Evolutionary conservation across 1,139 yeast genomes (phyloP).

Genomic region (Yamadazyma atlantica): DNA sequence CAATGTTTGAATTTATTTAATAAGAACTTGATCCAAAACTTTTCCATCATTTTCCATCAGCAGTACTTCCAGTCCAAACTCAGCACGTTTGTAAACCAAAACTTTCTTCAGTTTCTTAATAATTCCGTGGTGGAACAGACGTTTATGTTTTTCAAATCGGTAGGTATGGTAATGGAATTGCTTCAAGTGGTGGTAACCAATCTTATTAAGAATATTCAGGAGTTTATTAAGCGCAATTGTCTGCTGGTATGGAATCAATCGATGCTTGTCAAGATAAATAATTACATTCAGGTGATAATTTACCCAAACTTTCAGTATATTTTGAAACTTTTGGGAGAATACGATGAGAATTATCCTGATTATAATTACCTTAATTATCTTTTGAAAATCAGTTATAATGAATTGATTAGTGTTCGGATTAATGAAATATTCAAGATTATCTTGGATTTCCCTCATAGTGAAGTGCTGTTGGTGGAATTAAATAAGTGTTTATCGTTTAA

Average conservation of each 20-base stretch:
- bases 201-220: slow-evolving; percentile 40
- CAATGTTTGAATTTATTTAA: slow-evolving; percentile 8
- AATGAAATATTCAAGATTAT: slow-evolving; percentile 68
- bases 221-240: slow-evolving; percentile 36
- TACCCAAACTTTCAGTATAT: slow-evolving; percentile 38
- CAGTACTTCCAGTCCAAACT: slow-evolving; percentile 10
- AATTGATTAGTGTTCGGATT: slow-evolving; percentile 52
- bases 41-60: slow-evolving; percentile 7
- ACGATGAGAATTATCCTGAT: neutral
- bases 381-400: slow-evolving; percentile 42
- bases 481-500: slow-evolving; percentile 44
- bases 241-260: slow-evolving; percentile 42
- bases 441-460: slow-evolving; percentile 56
- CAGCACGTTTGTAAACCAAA: slow-evolving; percentile 10
- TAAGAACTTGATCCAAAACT: slow-evolving; percentile 13
- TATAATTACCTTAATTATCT: slow-evolving; percentile 22
- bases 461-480: slow-evolving; percentile 63
- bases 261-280: slow-evolving; percentile 32
- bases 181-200: slow-evolving; percentile 41
- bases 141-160: slow-evolving; percentile 14
- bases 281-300: slow-evolving; percentile 39
- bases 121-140: slow-evolving; percentile 5
- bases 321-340: slow-evolving; percentile 19
- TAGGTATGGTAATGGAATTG: slow-evolving; percentile 27
- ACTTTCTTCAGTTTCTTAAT: slow-evolving; percentile 8